Conservation (phyloP, 306 rosid genomes). For the Glycyrrhiza uralensis region DNA sequence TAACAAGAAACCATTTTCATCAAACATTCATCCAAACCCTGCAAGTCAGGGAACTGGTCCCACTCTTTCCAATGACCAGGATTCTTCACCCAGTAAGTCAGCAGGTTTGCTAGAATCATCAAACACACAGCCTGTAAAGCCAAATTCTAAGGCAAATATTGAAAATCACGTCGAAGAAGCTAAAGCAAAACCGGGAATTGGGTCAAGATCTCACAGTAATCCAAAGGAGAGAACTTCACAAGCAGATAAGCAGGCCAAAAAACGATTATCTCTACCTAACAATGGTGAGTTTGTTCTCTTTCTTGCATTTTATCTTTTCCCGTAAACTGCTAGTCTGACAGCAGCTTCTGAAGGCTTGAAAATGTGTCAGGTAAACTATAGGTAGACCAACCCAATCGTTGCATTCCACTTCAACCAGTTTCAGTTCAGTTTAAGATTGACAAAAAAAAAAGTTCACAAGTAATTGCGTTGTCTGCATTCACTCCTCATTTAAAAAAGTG, state of each 20-base stretch:
- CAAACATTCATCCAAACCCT: slow-evolving; percentile 42
- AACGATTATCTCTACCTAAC: slow-evolving; percentile 74
- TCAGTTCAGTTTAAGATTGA: background rate
- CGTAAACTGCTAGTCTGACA: background rate
- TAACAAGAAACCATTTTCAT: slow-evolving; percentile 48
- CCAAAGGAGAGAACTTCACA: slow-evolving; percentile 82
- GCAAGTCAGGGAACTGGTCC: slow-evolving; percentile 51
- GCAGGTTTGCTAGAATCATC: slow-evolving; percentile 50
- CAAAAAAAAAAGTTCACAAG: background rate
- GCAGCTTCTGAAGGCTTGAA: background rate
- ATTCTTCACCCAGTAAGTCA: slow-evolving; percentile 62
- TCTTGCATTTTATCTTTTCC: background rate
- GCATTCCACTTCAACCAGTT: background rate
- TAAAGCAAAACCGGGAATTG: slow-evolving; percentile 47
- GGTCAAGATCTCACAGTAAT: slow-evolving; percentile 71
- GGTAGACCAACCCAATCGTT: background rate
- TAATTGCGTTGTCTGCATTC: background rate
- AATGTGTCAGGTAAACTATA: background rate
- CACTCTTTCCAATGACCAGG: slow-evolving; percentile 51
- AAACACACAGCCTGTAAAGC: slow-evolving; percentile 34
- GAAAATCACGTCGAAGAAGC: slow-evolving; percentile 50
- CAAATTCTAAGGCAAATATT: slow-evolving; percentile 38
- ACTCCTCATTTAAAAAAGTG: background rate
- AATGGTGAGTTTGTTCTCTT: slow-evolving; percentile 46
- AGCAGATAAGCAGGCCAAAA: slow-evolving; percentile 58